Evolutionary conservation across 83 land plant genomes (phyloP), one percentile per base, ranked within the genome.

Genomic region (Diphasiastrum complanatum): DNA sequence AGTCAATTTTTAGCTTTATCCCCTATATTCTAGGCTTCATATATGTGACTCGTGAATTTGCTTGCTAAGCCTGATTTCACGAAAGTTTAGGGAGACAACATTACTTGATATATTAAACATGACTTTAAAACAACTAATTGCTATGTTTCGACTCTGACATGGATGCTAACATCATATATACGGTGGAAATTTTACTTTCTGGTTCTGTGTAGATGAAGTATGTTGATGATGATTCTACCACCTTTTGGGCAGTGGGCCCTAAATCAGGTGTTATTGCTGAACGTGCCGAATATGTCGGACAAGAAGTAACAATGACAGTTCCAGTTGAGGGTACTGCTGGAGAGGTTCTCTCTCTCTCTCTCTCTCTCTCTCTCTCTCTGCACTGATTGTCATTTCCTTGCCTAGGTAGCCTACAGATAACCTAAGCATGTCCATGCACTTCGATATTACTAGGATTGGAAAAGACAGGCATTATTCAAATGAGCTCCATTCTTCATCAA

Each of bases 201-300:
- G n/a, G 24, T 26, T 54, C 10, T 30, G 58, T 22, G 43, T 80
- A 95, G 99, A 46, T 95, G 51, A 86, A 70, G 57, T 89, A 95
- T 71, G 81, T 72, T 45, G 78, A 60, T 34, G 99, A 95, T 77
- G 96, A 79, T 57, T 83, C 97, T 19, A 95, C 88, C 22, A 80
- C 63, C 53, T 95, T 86, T 69, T 95, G 99, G 99, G 93, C 97
- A 34, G 56, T 83, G 24, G 99, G 99, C 51, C 63, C 62, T 25
- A 64, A 67, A n/a, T 69, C 76, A 41, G 50, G 78, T 65, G 80
- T 79, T 11, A 50, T 86, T 55, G 97, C 93, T 62, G 62, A 70
- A 70, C 86, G 71, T 62, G 83, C 76, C 16, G 86, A 85, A 40
- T 49, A 69, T 28, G 78, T 81, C 74, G 97, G 96, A 24, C 73